phyloP scores from a whole-genome alignment of 2,329 filamentous ascomycete species.

The Purpureocillium takamizusanense region DNA sequence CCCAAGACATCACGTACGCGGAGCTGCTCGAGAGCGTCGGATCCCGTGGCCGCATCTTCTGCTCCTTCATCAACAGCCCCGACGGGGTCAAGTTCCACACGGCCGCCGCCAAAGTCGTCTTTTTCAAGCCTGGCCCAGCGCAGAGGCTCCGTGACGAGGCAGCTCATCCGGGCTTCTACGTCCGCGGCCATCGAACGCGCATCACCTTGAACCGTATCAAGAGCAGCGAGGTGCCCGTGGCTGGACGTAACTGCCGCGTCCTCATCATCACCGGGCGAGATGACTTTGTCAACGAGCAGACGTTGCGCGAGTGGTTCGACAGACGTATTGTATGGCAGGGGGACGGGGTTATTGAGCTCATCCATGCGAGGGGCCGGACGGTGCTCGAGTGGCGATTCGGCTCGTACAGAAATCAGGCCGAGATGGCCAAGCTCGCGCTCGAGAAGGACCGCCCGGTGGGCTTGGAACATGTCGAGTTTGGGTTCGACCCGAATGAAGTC shows the following conservation, averaged over 20 bases:
- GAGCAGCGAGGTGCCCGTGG: conserved; percentile 19
- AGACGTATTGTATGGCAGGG: conserved; percentile 36
- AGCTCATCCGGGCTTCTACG: conserved; percentile 19
- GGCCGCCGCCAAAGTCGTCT: conserved; percentile 40
- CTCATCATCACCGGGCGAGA: conserved; percentile 38
- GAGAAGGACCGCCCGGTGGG: conserved; percentile 23
- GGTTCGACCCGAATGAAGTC: conserved; percentile 27
- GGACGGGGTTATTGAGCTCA: conserved; percentile 29
- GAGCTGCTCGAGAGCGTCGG: conserved; percentile 36
- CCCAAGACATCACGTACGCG: conserved; percentile 28
- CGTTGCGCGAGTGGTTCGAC: conserved; percentile 31
- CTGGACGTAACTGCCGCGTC: conserved; percentile 32
- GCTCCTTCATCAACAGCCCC: conserved; percentile 41
- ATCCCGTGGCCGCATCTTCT: conserved; percentile 40
- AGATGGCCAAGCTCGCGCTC: conserved; percentile 34
- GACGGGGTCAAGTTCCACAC: conserved; percentile 23
- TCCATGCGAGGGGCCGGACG: conserved; percentile 13
- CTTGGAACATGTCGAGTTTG: conserved; percentile 28
- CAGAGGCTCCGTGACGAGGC: conserved; percentile 18
- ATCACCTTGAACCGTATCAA: conserved; percentile 41
- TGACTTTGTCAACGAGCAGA: conserved; percentile 31
- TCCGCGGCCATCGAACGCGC: conserved; percentile 25
- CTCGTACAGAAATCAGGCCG: conserved; percentile 45
- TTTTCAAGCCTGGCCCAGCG: conserved; percentile 33
- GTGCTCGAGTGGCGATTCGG: conserved; percentile 44